Conservation (phyloP, 225 moss, liverwort and hornwort species). For the Pseudoscleropodium purum region DNA sequence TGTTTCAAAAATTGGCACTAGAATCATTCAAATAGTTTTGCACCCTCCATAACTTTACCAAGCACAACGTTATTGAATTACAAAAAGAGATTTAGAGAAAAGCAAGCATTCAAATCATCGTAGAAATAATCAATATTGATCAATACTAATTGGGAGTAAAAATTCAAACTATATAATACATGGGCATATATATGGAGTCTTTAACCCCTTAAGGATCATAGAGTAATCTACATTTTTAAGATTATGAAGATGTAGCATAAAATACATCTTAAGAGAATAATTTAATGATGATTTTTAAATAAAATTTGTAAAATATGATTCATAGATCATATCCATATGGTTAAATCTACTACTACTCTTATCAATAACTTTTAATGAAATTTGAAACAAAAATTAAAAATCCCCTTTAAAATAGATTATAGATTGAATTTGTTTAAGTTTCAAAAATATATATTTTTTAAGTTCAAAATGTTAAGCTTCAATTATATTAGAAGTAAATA, state of each 20-base stretch:
- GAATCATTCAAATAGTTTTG: neutral
- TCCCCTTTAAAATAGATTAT: neutral
- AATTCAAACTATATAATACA: neutral
- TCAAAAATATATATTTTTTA: neutral
- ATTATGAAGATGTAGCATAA: neutral
- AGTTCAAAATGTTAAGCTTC: neutral
- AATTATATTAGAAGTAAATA: neutral
- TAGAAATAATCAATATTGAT: neutral
- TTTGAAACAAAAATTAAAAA: no score
- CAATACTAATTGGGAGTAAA: rapidly evolving
- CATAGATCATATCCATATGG: no score
- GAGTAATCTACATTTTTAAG: neutral
- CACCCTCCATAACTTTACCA: neutral
- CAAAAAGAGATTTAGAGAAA: neutral
- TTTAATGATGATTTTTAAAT: no score
- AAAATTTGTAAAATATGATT: no score
- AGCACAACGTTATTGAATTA: neutral
- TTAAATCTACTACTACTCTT: no score
- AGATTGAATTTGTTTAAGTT: neutral
- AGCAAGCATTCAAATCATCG: neutral
- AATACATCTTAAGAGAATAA: neutral
- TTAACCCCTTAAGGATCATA: neutral
- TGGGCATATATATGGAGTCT: no score
- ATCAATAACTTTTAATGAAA: no score
- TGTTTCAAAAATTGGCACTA: rapidly evolving